phyloP scores from a whole-genome alignment of 129 eudicot genomes.

The Helichrysum umbraculigerum region DNA sequence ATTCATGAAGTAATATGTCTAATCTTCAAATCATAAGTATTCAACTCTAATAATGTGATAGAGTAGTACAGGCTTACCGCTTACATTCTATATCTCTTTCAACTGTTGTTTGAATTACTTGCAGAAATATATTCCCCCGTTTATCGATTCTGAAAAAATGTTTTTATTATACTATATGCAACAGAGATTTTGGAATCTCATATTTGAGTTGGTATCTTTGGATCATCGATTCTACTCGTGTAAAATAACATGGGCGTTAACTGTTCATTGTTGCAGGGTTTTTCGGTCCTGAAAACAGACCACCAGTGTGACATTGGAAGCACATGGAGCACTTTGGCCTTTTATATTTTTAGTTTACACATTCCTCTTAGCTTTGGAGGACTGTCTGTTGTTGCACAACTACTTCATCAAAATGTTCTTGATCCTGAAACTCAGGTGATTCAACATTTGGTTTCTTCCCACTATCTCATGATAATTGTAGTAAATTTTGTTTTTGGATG shows the following conservation, averaged over 20 bases:
- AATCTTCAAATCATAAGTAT: background rate
- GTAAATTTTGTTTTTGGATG: background rate
- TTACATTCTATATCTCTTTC: background rate
- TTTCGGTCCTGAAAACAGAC: slow-evolving; percentile 60
- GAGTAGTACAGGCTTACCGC: background rate
- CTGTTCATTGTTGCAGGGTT: slow-evolving; percentile 49
- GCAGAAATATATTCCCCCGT: background rate
- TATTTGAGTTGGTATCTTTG: background rate
- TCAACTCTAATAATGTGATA: background rate
- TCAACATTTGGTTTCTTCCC: background rate
- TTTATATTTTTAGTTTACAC: slow-evolving; percentile 74
- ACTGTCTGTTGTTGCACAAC: background rate
- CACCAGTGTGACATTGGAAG: slow-evolving; percentile 50
- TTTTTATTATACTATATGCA: background rate
- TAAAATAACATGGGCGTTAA: background rate
- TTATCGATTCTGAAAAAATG: background rate
- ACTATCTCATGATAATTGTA: background rate
- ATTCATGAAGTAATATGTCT: background rate
- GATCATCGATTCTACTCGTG: background rate
- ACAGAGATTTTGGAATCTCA: background rate
- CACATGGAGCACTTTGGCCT: slow-evolving; percentile 69
- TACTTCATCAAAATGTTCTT: slow-evolving; percentile 55
- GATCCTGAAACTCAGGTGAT: slow-evolving; percentile 63
- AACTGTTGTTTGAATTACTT: background rate
- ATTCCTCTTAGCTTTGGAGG: slow-evolving; percentile 94